Conservation (phyloP, 139 green algal species). For the Zygnema circumcarinatum region DNA sequence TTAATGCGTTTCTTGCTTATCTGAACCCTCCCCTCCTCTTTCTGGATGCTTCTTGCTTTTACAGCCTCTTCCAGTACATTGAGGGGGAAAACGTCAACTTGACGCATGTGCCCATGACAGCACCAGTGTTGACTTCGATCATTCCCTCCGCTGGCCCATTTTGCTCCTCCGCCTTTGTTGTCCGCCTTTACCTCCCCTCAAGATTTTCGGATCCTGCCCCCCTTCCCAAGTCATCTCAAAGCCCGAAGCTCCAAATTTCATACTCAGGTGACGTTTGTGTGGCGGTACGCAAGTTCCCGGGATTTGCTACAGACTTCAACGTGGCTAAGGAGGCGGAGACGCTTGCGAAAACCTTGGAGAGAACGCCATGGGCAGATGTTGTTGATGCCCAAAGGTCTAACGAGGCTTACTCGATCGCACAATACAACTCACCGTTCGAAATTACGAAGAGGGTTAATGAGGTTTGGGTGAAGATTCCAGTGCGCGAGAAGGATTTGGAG, state of each 20-base stretch:
- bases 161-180: slow-evolving; percentile 48
- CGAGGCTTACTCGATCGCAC: slow-evolving; percentile 50
- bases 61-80: slow-evolving; percentile 58
- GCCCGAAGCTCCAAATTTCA: slow-evolving; percentile 7
- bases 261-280: background rate
- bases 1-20: background rate
- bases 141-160: slow-evolving; percentile 58
- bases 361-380: slow-evolving; percentile 27
- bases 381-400: background rate
- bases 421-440: slow-evolving; percentile 57
- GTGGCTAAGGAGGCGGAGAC: slow-evolving; percentile 29
- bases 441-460: slow-evolving; percentile 48
- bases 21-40: background rate
- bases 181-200: slow-evolving; percentile 33
- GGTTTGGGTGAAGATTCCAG: slow-evolving; percentile 48
- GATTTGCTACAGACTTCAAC: slow-evolving; percentile 51
- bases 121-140: slow-evolving; percentile 47
- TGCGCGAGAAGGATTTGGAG: slow-evolving; percentile 4
- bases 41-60: background rate
- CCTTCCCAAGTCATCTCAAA: background rate
- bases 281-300: slow-evolving; percentile 39
- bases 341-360: slow-evolving; percentile 35
- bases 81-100: slow-evolving; percentile 51
- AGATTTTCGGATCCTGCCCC: slow-evolving; percentile 35
- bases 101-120: slow-evolving; percentile 45